A percentile compares a stretch with the other conserved stretches of the same genome.
phyloP scores from a whole-genome alignment of 2,329 filamentous ascomycete genomes.

The Calonectria crousiana region DNA sequence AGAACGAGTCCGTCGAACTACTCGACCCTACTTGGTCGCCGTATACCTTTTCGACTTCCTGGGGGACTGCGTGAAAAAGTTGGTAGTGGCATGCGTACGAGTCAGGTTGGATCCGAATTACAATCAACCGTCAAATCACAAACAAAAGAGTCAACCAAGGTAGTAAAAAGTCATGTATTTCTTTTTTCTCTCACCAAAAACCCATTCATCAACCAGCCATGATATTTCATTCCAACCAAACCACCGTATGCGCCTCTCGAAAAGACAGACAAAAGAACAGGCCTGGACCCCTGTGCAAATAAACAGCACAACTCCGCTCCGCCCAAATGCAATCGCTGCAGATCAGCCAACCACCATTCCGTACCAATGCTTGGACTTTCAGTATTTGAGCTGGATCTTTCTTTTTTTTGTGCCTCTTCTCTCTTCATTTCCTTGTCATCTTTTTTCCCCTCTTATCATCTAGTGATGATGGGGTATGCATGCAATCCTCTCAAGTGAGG shows the following conservation, averaged over 20 bases:
- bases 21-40: no score
- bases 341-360: slow-evolving; percentile 33
- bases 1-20: background rate
- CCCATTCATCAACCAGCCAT: slow-evolving; percentile 15
- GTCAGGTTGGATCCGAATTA: background rate
- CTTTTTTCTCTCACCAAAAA: slow-evolving; percentile 14
- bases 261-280: slow-evolving; percentile 30
- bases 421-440: slow-evolving; percentile 20
- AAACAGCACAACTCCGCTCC: slow-evolving; percentile 43
- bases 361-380: slow-evolving; percentile 25
- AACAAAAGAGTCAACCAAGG: background rate
- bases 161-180: background rate
- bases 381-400: slow-evolving; percentile 25
- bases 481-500: slow-evolving; percentile 10
- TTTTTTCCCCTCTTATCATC: slow-evolving; percentile 18
- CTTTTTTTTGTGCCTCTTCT: slow-evolving; percentile 26
- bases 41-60: background rate
- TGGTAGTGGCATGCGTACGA: background rate
- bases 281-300: slow-evolving; percentile 27
- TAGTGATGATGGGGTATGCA: background rate
- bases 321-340: slow-evolving; percentile 45
- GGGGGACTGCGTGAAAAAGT: background rate
- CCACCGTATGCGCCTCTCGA: slow-evolving; percentile 41
- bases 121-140: background rate
- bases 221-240: slow-evolving; percentile 39